Evolutionary conservation across 441 rosid species (phyloP), one percentile per base, ranked within the genome.

Genomic region (Gossypium davidsonii): DNA sequence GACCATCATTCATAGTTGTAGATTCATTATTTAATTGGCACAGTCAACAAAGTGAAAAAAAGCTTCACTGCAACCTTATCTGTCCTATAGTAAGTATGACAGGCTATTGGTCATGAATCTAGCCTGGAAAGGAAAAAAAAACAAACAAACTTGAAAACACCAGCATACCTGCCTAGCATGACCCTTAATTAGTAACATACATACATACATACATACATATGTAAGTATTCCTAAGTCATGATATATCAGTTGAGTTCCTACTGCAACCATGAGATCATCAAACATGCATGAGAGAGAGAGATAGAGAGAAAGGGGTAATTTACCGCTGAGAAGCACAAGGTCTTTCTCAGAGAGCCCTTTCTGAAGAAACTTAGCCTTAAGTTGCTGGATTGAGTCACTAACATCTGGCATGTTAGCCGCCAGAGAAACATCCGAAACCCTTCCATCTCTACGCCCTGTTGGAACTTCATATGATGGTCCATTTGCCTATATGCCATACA

Each of bases 381-480:
- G 85, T 65, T 72, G 72, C 71, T 83, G 74, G 56, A 85, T 84
- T 12, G 98, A 81, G 66, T 93, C 89, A 21, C 82, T 73, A 11
- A 84, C 83, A 3, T 87, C 95, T 1, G 98, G 97, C 88, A 89
- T 82, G 58, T 83, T 75, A 6, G 52, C 84, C 0, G 94, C 94
- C 10, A 82, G 75, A 0, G 83, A 77, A 64, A 73, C 4, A 49
- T 82, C 75, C 2, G 95, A 90, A 44, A 84, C 86, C 17, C 66
- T 83, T 49, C 97, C 96, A 12, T 92, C 98, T 78, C 92, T 88
- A 21, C 97, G 73, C 0, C 98, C 98, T 0, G 86, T 85, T 23
- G 87, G 91, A 73, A 94, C 91, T 52, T 86, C 77, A 64, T 87
- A 85, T 1, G 55, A 56, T 7, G 92, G 92, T 73, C 97, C 98